A percentile compares a stretch with the other conserved stretches of the same genome.
These are phyloP conservation scores for Nasturtium officinale DNA, from an alignment of 345 rosid genomes.

Conservation along the genomic window DNA sequence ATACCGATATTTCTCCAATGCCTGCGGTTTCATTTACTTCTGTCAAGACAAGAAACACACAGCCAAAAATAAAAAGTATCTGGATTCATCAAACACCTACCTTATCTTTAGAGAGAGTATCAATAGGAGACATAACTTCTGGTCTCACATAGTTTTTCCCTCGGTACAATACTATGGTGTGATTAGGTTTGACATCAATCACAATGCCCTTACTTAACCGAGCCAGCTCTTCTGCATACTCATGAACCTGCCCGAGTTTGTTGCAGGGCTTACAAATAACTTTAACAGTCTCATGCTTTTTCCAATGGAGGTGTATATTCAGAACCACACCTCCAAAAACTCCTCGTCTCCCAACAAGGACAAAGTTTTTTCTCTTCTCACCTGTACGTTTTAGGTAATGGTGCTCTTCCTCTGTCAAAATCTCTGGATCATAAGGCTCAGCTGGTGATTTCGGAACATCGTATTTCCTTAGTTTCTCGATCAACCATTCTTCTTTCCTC, in stretches of 20 bases:
- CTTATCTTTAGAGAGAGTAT: slow-evolving; percentile 81
- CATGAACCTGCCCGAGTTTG: no score
- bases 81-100: slow-evolving; percentile 37
- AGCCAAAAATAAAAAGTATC: neutral
- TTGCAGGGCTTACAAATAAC: no score
- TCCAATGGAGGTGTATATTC: no score
- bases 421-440: slow-evolving; percentile 78
- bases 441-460: slow-evolving; percentile 59
- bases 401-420: slow-evolving; percentile 85
- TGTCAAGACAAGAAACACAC: no score
- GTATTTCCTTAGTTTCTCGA: slow-evolving; percentile 83
- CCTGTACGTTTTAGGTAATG: slow-evolving; percentile 91
- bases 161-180: slow-evolving; percentile 70
- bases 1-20: slow-evolving; percentile 76
- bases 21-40: slow-evolving; percentile 48
- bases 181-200: slow-evolving; percentile 77
- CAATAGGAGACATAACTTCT: slow-evolving; percentile 68
- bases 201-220: slow-evolving; percentile 82
- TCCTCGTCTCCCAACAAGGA: slow-evolving; percentile 88
- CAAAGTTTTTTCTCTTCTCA: slow-evolving; percentile 84
- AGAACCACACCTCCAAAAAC: slow-evolving; percentile 95
- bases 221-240: no score
- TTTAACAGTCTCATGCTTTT: no score
- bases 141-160: slow-evolving; percentile 94
- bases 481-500: slow-evolving; percentile 85